Base-by-base conservation (phyloP, 371 early-diverging fungal species). In the Mortierella sp. region DNA sequence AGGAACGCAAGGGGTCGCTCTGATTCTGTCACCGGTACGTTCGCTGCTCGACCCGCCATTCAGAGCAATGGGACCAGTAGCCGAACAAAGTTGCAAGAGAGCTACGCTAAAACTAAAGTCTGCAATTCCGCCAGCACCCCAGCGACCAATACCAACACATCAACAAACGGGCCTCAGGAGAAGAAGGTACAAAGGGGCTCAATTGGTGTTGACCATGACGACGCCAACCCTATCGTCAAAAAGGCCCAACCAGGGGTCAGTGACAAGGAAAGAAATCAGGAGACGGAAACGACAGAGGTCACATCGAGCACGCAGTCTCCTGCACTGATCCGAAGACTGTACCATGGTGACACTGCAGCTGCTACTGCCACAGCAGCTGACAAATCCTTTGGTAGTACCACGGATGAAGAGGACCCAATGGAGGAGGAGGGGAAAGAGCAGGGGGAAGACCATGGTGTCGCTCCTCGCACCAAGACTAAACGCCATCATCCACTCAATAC, bases 1-100 rank as follows among this genome's bases (percentile, higher is more conserved):
- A 47, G 23, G 24, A 31, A 47, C 38, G 18, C 59, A 58, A 58
- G 59, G 26, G 59, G 54, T 31, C 45, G 45, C 4, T 45, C 45
- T 9, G 21, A 50, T 28, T 50, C 51, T 14, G 28, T 28, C 51
- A 14, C 51, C 8, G 14, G 28, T 13, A 47, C 16, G 10, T 7
- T 34, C 3, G 24, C 48, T 6, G 48, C 10, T 9, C 16, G 23
- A 47, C 48, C 48, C 2, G 23, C 48, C 16, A 13, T 50, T 30
- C 8, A 21, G 28, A 27, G 21, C 51, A 50, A 24, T 23, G 24
- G 2, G 14, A 13, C 3, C 6, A 47, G 24, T 24, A 47, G 13
- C 23, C 16, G 48, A 47, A 24, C 9, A 24, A 23, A 9, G 23
- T 9, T 23, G 10, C 21, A 24, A 24, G 49, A 19, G 27, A 48